Evolutionary conservation across 305 asterid genomes (phyloP), one percentile per base, ranked within the genome.

Genomic region (Fraxinus ornus): DNA sequence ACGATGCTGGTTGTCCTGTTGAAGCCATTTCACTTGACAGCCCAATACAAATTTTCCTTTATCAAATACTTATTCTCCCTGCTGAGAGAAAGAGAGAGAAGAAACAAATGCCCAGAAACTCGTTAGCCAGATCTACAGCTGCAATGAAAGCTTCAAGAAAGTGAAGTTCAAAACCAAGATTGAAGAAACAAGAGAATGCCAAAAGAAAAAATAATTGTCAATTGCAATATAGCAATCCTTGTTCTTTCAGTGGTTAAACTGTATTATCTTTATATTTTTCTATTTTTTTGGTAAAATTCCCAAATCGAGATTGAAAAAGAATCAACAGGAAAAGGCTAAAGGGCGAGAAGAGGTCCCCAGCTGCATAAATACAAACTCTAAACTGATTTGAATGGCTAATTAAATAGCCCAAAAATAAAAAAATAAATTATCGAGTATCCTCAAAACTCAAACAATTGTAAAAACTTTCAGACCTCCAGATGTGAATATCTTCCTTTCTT

Each of bases 11-110:
- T 32, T 88, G 91, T 75, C 87, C 90, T 17, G 89, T 87, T 2
- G 97, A 91, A 35, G 95, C 93, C 97, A 94, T 92, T 87, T 7
- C 79, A 36, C 7, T 21, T 57, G 49, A 24, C 30, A n/a, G 26
- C 62, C 44, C 77, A 44, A 72, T 21, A n/a, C 60, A 71, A 73
- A 66, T 70, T 17, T 79, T 77, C 36, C 60, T 82, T 33, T 32
- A 30, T 55, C 72, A 41, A 82, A 70, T 52, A 71, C 28, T 30
- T 39, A 47, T 82, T 64, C 77, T 64, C 80, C 44, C 77, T 66
- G 68, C 62, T 55, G 39, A 9, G 49, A 7, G 2, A 68, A 19
- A 57, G 47, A 52, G 26, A 33, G 21, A 49, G 24, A 15, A 30
- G 52, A 76, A 66, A 66, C 35, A 66, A 22, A 13, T 70, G 75